Conservation (phyloP, 805 yeast genomes). For the Candida sithepensis region DNA sequence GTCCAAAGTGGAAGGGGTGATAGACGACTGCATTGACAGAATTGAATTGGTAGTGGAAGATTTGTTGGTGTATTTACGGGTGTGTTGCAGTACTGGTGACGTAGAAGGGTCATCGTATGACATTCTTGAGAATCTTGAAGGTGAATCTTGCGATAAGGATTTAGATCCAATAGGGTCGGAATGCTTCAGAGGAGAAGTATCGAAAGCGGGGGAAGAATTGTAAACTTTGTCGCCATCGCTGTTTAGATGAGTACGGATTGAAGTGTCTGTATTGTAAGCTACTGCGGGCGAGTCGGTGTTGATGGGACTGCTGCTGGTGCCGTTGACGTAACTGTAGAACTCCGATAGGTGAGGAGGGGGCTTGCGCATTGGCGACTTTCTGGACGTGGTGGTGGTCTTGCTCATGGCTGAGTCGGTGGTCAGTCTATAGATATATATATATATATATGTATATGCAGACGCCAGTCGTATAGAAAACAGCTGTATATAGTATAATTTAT, state of each 20-base stretch:
- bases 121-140: background rate
- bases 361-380: conserved; percentile 23
- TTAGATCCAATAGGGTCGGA: background rate
- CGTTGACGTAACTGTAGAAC: conserved; percentile 51
- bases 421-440: no score
- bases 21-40: conserved; percentile 41
- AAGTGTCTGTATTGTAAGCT: background rate
- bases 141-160: background rate
- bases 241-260: background rate
- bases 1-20: conserved; percentile 52
- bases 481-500: no score
- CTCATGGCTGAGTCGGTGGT: conserved; percentile 3
- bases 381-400: conserved; percentile 7
- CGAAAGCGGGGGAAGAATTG: background rate
- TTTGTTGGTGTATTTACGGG: conserved; percentile 9
- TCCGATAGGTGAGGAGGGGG: conserved; percentile 59
- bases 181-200: background rate
- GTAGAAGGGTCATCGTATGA: background rate
- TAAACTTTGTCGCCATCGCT: background rate
- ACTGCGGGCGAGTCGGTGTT: background rate
- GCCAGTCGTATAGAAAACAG: no score
- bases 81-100: background rate
- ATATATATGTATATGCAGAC: no score
- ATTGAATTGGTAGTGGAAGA: conserved; percentile 22
- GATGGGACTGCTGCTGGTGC: conserved; percentile 12